Evolutionary conservation across 2,329 filamentous ascomycete genomes (phyloP).

Genomic region (Hypocrella siamensis): DNA sequence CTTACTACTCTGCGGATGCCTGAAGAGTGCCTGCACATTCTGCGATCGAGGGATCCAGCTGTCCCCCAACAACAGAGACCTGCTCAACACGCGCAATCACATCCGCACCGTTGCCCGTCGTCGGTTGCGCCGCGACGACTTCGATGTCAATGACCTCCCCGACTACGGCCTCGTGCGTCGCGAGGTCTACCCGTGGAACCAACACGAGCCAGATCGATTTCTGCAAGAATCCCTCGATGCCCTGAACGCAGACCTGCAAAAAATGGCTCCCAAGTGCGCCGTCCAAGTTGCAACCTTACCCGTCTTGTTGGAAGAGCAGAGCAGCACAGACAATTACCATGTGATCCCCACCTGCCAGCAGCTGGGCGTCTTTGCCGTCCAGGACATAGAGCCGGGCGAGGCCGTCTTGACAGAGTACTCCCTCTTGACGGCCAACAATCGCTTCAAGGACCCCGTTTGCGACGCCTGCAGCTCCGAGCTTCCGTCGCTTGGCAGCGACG

Average conservation of each 20-base stretch:
- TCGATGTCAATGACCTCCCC: conserved; percentile 42
- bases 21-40: conserved; percentile 52
- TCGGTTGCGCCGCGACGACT: conserved; percentile 27
- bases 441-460: conserved; percentile 72
- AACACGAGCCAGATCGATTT: conserved; percentile 53
- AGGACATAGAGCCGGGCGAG: conserved; percentile 64
- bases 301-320: conserved; percentile 43
- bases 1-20: conserved; percentile 48
- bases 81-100: conserved; percentile 35
- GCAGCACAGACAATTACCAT: conserved; percentile 30
- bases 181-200: conserved; percentile 57
- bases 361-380: conserved; percentile 77
- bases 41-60: conserved; percentile 42
- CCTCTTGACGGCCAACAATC: conserved; percentile 76
- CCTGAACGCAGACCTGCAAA: conserved; percentile 54
- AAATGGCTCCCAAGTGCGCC: conserved; percentile 66
- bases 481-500: conserved; percentile 37
- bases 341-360: conserved; percentile 50
- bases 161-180: conserved; percentile 55
- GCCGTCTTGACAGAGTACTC: conserved; percentile 69
- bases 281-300: conserved; percentile 65
- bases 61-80: conserved; percentile 37
- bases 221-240: conserved; percentile 51
- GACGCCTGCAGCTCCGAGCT: conserved; percentile 73
- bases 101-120: conserved; percentile 37